These are phyloP conservation scores for Candida ficus DNA, from an alignment of 805 yeast species.

Conservation along the genomic window DNA sequence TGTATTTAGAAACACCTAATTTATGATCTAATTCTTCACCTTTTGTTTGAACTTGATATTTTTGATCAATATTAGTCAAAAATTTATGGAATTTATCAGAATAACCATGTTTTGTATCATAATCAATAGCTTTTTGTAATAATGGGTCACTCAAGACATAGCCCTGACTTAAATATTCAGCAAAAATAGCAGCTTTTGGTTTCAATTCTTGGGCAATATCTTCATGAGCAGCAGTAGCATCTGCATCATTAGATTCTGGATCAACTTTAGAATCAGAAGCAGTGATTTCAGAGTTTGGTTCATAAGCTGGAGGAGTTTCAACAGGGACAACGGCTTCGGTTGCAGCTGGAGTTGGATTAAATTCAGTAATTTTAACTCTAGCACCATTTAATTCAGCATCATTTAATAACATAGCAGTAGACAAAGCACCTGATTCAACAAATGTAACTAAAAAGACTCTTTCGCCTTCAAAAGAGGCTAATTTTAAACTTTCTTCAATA, in stretches of 20 bases:
- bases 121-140: constrained; percentile 52
- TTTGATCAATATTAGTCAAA: constrained; percentile 48
- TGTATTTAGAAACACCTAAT: constrained; percentile 27
- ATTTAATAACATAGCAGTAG: constrained; percentile 64
- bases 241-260: constrained; percentile 6
- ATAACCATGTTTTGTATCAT: constrained; percentile 62
- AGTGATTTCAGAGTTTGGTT: constrained; percentile 5
- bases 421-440: constrained; percentile 53
- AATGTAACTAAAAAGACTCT: constrained; percentile 42
- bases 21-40: constrained; percentile 25
- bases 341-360: constrained; percentile 22
- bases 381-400: constrained; percentile 69
- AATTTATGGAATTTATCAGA: constrained; percentile 53
- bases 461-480: constrained; percentile 9
- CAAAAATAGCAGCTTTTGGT: constrained; percentile 70
- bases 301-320: constrained; percentile 12
- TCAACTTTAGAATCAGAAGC: constrained; percentile 1
- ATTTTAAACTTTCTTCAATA: constrained; percentile 12
- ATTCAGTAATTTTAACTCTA: constrained; percentile 40
- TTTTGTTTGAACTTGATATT: constrained; percentile 39
- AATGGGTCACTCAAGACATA: constrained; percentile 60
- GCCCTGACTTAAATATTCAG: constrained; percentile 73
- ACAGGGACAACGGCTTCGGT: constrained; percentile 2
- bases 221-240: constrained; percentile 17
- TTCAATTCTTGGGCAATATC: constrained; percentile 71